Evolutionary conservation across 164 flowering plant species (phyloP).

Genomic region (Dillenia suffruticosa): DNA sequence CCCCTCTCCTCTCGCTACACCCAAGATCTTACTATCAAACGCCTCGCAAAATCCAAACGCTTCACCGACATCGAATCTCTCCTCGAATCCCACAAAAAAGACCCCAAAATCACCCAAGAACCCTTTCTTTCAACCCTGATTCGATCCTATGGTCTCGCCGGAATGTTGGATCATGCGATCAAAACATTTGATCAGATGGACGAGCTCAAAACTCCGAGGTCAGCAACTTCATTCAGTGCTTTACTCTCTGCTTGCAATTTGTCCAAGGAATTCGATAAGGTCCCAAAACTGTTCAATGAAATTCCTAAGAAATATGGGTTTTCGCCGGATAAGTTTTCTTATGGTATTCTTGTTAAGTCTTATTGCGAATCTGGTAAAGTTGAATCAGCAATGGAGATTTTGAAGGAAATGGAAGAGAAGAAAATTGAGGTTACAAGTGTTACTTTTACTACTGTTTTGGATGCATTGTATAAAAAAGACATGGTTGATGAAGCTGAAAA

Average conservation of each 20-base stretch:
- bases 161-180: conserved; percentile 76
- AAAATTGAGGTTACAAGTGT: conserved; percentile 43
- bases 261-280: conserved; percentile 38
- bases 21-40: conserved; percentile 54
- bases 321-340: conserved; percentile 56
- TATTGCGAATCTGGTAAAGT: conserved; percentile 45
- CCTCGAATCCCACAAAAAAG: conserved; percentile 57
- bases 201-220: conserved; percentile 54
- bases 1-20: conserved; percentile 52
- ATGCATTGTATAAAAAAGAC: conserved; percentile 57
- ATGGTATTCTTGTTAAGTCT: conserved; percentile 60
- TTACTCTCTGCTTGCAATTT: conserved; percentile 50
- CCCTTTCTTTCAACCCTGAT: conserved; percentile 53
- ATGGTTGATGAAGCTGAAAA: conserved; percentile 44
- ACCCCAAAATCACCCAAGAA: conserved; percentile 60
- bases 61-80: conserved; percentile 63
- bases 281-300: conserved; percentile 48
- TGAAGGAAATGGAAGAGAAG: conserved; percentile 60
- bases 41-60: conserved; percentile 63
- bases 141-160: conserved; percentile 66
- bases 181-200: conserved; percentile 63
- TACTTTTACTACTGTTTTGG: conserved; percentile 51
- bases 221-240: conserved; percentile 65
- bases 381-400: conserved; percentile 33
- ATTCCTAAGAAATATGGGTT: conserved; percentile 38